Conservation (phyloP, 1,139 yeast genomes). For the Candida pseudoviswanathii region DNA sequence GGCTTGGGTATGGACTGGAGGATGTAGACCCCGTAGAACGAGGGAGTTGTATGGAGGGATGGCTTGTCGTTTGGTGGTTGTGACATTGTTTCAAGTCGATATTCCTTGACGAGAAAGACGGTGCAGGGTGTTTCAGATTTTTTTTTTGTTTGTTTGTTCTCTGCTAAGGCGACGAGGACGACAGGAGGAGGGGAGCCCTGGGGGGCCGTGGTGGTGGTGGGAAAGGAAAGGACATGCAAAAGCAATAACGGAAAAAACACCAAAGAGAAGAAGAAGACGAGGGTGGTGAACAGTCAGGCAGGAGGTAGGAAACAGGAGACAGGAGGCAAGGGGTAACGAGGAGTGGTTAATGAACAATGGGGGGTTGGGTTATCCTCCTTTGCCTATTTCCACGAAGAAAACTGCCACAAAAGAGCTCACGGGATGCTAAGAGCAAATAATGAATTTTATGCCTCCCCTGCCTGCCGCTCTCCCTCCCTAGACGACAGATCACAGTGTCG, state of each 20-base stretch:
- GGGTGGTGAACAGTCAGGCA: not conserved
- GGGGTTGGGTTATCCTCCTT: no score
- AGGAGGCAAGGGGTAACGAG: not conserved
- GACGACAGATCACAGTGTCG: no score
- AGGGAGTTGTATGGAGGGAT: conserved; percentile 23
- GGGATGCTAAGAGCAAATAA: no score
- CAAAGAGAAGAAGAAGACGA: not conserved
- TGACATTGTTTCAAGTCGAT: conserved; percentile 7
- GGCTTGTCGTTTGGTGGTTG: conserved; percentile 3
- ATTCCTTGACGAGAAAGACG: not conserved
- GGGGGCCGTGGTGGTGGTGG: no score
- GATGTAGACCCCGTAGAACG: conserved; percentile 68
- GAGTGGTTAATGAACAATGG: not conserved
- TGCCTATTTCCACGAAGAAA: no score
- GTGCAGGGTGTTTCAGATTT: not conserved
- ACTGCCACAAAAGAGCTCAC: no score
- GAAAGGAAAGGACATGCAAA: no score
- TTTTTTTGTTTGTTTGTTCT: not conserved
- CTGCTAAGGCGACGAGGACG: no score
- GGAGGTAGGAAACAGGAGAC: not conserved
- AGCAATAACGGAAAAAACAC: not conserved
- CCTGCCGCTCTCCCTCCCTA: no score
- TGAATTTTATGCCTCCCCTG: no score
- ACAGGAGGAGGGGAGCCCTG: no score
- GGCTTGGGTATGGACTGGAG: conserved; percentile 59